These are phyloP conservation scores for Ambrosiella cleistominuta DNA, from an alignment of 2,329 filamentous ascomycete species.

Conservation along the genomic window DNA sequence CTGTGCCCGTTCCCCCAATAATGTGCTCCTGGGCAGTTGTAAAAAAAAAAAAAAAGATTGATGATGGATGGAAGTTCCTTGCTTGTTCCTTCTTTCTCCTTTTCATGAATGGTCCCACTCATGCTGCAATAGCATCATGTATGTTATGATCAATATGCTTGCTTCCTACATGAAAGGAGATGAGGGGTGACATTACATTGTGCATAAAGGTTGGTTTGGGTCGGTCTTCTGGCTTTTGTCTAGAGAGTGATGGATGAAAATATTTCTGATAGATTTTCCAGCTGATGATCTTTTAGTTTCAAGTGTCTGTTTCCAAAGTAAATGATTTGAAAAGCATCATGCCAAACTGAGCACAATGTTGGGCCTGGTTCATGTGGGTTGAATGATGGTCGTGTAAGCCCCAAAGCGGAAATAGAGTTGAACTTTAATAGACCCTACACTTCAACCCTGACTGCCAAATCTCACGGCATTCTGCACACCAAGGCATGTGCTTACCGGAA, in stretches of 20 bases:
- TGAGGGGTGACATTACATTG: neutral
- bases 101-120: neutral
- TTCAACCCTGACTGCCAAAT: neutral
- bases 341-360: neutral
- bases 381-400: neutral
- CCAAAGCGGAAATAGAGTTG: conserved; percentile 1
- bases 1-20: neutral
- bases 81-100: neutral
- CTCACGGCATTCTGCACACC: neutral
- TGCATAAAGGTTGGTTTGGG: neutral
- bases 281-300: too few relatives aligned
- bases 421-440: neutral
- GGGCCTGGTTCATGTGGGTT: neutral
- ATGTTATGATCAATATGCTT: neutral
- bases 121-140: neutral
- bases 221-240: neutral
- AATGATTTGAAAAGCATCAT: too few relatives aligned
- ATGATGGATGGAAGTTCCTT: neutral
- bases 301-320: too few relatives aligned
- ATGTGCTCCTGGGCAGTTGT: neutral
- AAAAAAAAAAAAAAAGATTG: neutral
- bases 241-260: neutral
- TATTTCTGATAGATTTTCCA: too few relatives aligned
- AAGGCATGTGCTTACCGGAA: neutral
- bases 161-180: neutral